Base-by-base conservation (phyloP, 2,329 filamentous ascomycete species). In the Ascochyta lentis region DNA sequence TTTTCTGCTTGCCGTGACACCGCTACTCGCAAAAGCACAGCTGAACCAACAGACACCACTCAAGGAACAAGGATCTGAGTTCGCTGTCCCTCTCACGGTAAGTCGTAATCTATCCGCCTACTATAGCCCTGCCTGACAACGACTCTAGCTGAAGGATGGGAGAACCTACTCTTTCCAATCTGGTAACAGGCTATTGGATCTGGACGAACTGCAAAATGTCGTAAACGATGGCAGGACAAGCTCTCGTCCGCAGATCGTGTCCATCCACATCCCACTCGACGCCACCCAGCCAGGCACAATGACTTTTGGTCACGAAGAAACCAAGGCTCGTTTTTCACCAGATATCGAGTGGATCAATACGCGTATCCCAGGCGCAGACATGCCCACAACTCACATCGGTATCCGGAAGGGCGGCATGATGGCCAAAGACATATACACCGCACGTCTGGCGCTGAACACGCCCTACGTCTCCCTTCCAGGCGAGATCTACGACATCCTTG, bases 391-490 rank as follows among this genome's bases (percentile, higher is more conserved):
- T 5, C 39, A 58, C 24, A n/a, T 64, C 6, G 59, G 60, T 7
- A 37, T 66, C 3, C 60, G 65, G 7, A 65, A 58, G 38, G 64
- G 62, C 26, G 62, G 54, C 4, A 62, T 59, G 51, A n/a, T 66
- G 1, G 49, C 39, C 12, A 63, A 56, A 37, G 40, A 54, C 5
- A 45, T 49, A 7, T 33, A 50, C 15, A 15, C 27, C 8, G 57
- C 60, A 2, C 40, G 39, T 9, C 41, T 67, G 9, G 53, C 61
- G 16, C 34, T 66, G 13, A 55, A 60, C 6, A 58, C 56, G 6
- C 58, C 65, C 6, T 61, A 60, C 35, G 58, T 66, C 0, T 31
- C 48, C 3, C 27, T 66, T 16, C 63, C 63, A 1, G 16, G 27
- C 15, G 49, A 48, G 1, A 58, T 66, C 2, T 67, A 63, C 49